Conservation (phyloP, 495 filamentous ascomycete genomes). For the Penicillium arizonense region DNA sequence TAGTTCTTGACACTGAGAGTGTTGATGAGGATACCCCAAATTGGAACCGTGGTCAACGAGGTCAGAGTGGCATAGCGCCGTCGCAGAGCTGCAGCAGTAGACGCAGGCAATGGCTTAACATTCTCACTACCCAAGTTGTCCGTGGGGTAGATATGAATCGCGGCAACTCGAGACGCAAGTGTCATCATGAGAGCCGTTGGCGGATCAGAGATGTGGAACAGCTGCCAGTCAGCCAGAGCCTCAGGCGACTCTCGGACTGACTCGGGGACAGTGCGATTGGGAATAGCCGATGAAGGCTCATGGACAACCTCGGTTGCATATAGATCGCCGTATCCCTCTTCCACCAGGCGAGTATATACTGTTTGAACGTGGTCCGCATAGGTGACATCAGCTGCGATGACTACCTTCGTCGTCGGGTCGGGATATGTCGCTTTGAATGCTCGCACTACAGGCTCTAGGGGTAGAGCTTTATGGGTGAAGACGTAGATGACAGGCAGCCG, state of each 20-base stretch:
- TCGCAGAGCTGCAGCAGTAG: slow-evolving; percentile 61
- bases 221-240: slow-evolving; percentile 63
- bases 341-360: slow-evolving; percentile 48
- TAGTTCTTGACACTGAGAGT: slow-evolving; percentile 91
- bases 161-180: slow-evolving; percentile 75
- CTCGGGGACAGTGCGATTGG: slow-evolving; percentile 71
- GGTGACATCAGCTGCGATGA: slow-evolving; percentile 88
- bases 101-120: slow-evolving; percentile 44
- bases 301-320: slow-evolving; percentile 70
- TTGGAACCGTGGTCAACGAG: slow-evolving; percentile 71
- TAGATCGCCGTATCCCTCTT: slow-evolving; percentile 66
- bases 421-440: slow-evolving; percentile 70
- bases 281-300: slow-evolving; percentile 75
- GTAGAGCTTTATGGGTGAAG: slow-evolving; percentile 72
- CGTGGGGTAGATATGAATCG: slow-evolving; percentile 78
- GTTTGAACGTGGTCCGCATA: slow-evolving; percentile 67
- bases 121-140: slow-evolving; percentile 27
- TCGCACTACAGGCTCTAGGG: slow-evolving; percentile 52
- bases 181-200: slow-evolving; percentile 83
- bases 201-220: slow-evolving; percentile 90
- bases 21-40: slow-evolving; percentile 93
- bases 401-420: slow-evolving; percentile 58
- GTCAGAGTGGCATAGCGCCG: slow-evolving; percentile 86
- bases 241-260: slow-evolving; percentile 46
- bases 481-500: slow-evolving; percentile 88